Evolutionary conservation across 140 eudicot genomes (phyloP).

Genomic region (Flaveria floridana): DNA sequence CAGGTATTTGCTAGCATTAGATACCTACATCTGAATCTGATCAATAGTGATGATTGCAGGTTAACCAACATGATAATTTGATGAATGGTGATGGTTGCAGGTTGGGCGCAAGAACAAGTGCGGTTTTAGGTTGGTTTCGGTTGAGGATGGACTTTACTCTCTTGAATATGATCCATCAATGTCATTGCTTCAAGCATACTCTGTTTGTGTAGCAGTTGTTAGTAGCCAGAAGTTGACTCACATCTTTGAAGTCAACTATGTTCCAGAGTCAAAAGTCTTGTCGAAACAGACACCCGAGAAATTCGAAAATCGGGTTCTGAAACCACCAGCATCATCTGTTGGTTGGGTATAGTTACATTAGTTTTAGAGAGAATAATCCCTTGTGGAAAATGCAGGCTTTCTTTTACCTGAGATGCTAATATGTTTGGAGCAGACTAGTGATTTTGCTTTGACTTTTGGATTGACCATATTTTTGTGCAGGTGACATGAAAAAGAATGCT

Average conservation of each 20-base stretch:
- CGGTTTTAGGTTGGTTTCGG: slow-evolving; percentile 52
- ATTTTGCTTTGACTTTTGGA: slow-evolving; percentile 5
- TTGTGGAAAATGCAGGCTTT: slow-evolving; percentile 17
- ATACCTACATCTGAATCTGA: neutral
- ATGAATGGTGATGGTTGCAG: slow-evolving; percentile 32
- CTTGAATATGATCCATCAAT: slow-evolving; percentile 58
- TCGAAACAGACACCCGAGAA: slow-evolving; percentile 19
- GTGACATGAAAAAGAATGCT: neutral
- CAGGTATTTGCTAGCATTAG: slow-evolving; percentile 45
- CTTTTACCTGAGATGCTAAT: neutral
- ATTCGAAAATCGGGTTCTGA: slow-evolving; percentile 33
- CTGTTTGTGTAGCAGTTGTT: slow-evolving; percentile 59
- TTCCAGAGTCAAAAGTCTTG: slow-evolving; percentile 28
- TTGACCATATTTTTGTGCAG: neutral
- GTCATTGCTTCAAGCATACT: slow-evolving; percentile 69
- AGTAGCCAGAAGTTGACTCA: slow-evolving; percentile 49
- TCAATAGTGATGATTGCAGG: slow-evolving; percentile 37
- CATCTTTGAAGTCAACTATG: slow-evolving; percentile 34
- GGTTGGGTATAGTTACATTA: slow-evolving; percentile 51
- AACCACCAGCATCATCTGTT: slow-evolving; percentile 67
- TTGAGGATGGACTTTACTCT: slow-evolving; percentile 59
- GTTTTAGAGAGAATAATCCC: slow-evolving; percentile 22
- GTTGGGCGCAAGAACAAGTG: slow-evolving; percentile 42
- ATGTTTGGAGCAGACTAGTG: neutral
- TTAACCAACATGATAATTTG: neutral